These are phyloP conservation scores for Schizosaccharomyces octosporus DNA, from an alignment of 805 yeast species.

Conservation along the genomic window DNA sequence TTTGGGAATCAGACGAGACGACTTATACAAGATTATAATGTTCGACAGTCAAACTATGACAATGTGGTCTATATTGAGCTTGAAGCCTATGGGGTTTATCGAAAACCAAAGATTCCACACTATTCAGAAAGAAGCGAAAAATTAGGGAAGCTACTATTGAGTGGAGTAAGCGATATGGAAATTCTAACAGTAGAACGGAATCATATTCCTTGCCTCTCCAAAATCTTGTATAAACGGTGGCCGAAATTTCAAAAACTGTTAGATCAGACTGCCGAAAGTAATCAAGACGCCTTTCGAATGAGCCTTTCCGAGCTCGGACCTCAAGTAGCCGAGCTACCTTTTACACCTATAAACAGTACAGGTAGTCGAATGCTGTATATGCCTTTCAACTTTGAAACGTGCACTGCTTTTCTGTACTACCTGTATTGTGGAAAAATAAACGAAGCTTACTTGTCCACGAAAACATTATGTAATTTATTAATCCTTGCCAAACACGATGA, in stretches of 20 bases:
- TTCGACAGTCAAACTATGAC: neutral
- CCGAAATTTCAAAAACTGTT: neutral
- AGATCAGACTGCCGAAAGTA: neutral
- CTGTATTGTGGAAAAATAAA: neutral
- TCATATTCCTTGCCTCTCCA: neutral
- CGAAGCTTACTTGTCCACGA: neutral
- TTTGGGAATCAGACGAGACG: neutral
- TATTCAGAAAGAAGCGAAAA: neutral
- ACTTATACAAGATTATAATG: neutral
- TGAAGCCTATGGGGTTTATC: neutral
- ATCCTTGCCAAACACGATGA: neutral
- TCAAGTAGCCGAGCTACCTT: neutral
- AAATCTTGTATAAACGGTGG: neutral
- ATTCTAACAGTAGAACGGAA: constrained; percentile 1
- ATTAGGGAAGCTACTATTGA: neutral
- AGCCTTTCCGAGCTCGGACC: neutral
- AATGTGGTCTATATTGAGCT: constrained; percentile 1
- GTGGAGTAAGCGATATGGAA: constrained; percentile 1
- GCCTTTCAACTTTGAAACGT: neutral
- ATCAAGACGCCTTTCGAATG: neutral
- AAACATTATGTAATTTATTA: neutral
- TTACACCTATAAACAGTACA: neutral
- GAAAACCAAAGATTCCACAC: neutral
- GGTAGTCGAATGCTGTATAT: neutral
- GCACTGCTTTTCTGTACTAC: neutral